Base-by-base conservation (phyloP, 2,329 filamentous ascomycete species). In the Podosphaera fusca region DNA sequence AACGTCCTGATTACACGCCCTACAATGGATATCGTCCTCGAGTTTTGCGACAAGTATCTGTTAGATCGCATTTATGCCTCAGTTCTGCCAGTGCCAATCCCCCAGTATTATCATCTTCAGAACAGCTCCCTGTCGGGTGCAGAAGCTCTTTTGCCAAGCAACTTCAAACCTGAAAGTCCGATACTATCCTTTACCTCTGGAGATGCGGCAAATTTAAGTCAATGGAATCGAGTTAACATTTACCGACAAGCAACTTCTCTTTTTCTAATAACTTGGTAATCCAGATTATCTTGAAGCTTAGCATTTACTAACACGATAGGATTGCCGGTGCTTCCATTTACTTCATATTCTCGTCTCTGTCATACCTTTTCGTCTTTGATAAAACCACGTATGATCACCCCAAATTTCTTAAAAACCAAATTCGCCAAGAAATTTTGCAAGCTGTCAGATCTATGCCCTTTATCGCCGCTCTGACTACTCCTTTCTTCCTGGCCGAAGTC, bases 401-500 rank as follows among this genome's bases (percentile, higher is more conserved):
- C 53, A 92, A 92, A 67, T 96, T 90, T 70, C 82, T 95, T 67
- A 94, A 92, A 73, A 90, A 95, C 71, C 90, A 95, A 70, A 83
- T 95, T 61, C 74, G 76, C 59, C 78, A 88, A 64, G 90, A 96
- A 69, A 95, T 96, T 65, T 74, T 74, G 61, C 87, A 94, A 71
- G 81, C 89, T 60, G 80, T 82, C 71, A 69, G 71, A 52, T 75
- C 87, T 42, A 82, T 95, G 73, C 89, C 89, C 29, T 68, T 81
- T 67, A 95, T 95, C 83, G 78, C 88, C 55, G 62, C 90, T 58
- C 76, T 89, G 68, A 95, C 88, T 8, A 80, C 81, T 1, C 84
- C 86, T 14, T 81, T 86, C 70, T 92, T 95, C 75, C 73, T 92
- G 50, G 72, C 77, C 62, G 90, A 96, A 70, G 82, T 94, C 29